Evolutionary conservation across 805 yeast genomes (phyloP), one percentile per base, ranked within the genome.

Genomic region (Nakazawaea wyomingensis): DNA sequence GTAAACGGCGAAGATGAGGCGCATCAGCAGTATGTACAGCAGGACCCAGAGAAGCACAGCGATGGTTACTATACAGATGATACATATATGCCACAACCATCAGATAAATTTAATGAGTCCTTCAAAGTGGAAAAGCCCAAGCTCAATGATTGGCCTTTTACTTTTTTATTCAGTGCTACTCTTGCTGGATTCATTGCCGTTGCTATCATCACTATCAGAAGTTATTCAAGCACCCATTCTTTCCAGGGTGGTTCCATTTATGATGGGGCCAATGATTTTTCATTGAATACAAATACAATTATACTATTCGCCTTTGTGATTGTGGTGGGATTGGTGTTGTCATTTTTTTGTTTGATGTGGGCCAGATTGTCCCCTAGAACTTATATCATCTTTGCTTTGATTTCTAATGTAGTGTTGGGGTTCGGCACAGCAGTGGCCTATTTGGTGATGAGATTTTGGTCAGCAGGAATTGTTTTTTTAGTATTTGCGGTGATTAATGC

Each of bases 401-500:
- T 85, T 26, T 62, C 81, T 37, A 86, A 86, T 55, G 69, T 86
- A 10, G 52, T 79, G 1, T 60, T 85, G 45, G 87, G 91, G 3
- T 53, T 87, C 21, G 96, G 85, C 14, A 80, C 95, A 5, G 77
- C 88, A 4, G 80, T 89, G 51, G 82, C 77, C 61, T 85, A 84
- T 55, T 71, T 89, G 53, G 80, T 72, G 1, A 69, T 74, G 50
- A 66, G 70, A 26, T 84, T 85, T 61, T 87, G 82, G 68, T 80
- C 91, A 4, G 91, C 95, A 0, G 96, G 88, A 2, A 68, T 85
- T 47, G 88, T 82, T 29, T 83, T 82, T 50, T 63, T 84, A 49
- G 71, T 82, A 1, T 84, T 85, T 59, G 72, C 89, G 0, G 55
- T 73, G 2, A 60, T 83, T 41, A 72, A 81, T 19, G 86, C 85